These are phyloP conservation scores for Orbilia brochopaga DNA, from an alignment of 2,329 filamentous ascomycete genomes.

Conservation along the genomic window DNA sequence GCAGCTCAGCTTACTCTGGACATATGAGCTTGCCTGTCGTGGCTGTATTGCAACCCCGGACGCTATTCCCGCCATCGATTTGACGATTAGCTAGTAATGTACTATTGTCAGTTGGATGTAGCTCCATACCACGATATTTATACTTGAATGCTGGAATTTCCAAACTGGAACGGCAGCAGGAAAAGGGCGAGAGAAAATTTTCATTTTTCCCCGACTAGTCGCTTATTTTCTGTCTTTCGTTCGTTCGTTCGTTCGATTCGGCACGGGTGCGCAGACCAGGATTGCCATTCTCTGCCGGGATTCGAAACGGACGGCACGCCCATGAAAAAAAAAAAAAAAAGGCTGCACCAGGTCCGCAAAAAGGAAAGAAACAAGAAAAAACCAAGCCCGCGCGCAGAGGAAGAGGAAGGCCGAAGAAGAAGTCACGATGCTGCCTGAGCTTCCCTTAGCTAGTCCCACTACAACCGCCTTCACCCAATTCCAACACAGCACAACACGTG, in stretches of 20 bases:
- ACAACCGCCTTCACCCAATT: too few relatives aligned
- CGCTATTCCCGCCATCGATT: too few relatives aligned
- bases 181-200: not conserved
- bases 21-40: too few relatives aligned
- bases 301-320: not conserved
- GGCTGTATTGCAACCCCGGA: too few relatives aligned
- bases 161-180: not conserved
- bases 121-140: too few relatives aligned
- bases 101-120: too few relatives aligned
- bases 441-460: too few relatives aligned
- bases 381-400: not conserved
- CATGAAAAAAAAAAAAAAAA: too few relatives aligned
- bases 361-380: slow-evolving; percentile 7
- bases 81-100: too few relatives aligned
- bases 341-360: not conserved
- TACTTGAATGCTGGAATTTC: too few relatives aligned
- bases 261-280: slow-evolving; percentile 2
- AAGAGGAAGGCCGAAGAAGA: slow-evolving; percentile 9
- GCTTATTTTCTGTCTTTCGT: not conserved
- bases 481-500: not conserved
- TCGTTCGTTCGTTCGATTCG: too few relatives aligned
- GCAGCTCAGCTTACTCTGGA: too few relatives aligned
- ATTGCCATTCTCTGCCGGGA: slow-evolving; percentile 1
- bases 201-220: not conserved
- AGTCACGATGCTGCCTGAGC: slow-evolving; percentile 30